Base-by-base conservation (phyloP, 1,284 basidiomycete genomes). In the Boletellus deceptivus region DNA sequence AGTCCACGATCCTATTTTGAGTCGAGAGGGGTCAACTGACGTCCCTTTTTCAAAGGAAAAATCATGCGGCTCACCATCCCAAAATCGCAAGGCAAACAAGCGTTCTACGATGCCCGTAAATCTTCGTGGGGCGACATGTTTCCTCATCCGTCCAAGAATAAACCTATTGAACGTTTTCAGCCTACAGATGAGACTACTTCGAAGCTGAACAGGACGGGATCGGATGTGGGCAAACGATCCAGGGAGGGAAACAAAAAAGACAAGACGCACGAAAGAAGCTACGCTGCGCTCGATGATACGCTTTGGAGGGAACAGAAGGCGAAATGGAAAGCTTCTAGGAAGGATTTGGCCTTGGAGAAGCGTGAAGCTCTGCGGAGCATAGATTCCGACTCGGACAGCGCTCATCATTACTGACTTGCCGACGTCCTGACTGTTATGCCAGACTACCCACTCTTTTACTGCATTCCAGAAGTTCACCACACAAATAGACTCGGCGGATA, bases 61-160 rank as follows among this genome's bases (percentile, higher is more conserved):
- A 89, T 98, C 50, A 86, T 94, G 78, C 86, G 96, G 4, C 76
- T 96, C 68, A 97, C 89, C 2, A 85, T 97, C 39, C 87, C 95
- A 2, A 92, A 86, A 62, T 94, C 93, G 1, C 91, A 94, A 69
- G 95, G 95, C 8, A 95, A 93, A 67, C 95, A 98, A 65, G 80
- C 84, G 0, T 99, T 87, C 66, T 94, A 98, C 63, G 97, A 99
- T 67, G 94, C 95, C 1, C 84, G 96, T 41, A 98, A 98, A 71
- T 83, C 89, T 0, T 75, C 72, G 18, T 98, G 95, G 93, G 97
- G 97, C 11, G 97, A 99, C 67, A 76, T 93, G 11, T 98, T 97
- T 71, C 96, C 97, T 4, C 94, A 98, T 67, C 71, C 75, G 17
- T 79, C 89, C 4, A 91, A 91, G 67, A 88, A 87, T 62, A 67